Base-by-base conservation (phyloP, 768 basidiomycete species). In the Rhizopogon sp. region DNA sequence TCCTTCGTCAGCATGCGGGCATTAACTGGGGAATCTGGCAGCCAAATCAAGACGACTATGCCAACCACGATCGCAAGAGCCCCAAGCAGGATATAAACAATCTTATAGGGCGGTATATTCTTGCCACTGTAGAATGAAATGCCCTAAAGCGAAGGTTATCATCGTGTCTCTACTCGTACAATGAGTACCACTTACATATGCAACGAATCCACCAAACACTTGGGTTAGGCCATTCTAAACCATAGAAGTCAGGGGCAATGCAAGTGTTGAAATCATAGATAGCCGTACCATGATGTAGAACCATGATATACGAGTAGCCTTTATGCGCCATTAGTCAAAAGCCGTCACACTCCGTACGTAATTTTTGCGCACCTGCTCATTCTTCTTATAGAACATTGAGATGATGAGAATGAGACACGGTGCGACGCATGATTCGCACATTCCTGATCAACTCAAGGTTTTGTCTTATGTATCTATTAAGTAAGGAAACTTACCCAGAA, bases 371-470 rank as follows among this genome's bases (percentile, higher is more conserved):
- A 75, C 79, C 72, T 86, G 83, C 60, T 85, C 84, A 50, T 82
- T 72, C 67, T 85, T 85, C 72, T 80, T 82, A 69, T 85, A 86
- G 62, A 85, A 86, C 79, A 84, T 83, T 9, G 81, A 79, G 41
- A 85, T 76, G 39, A 85, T 76, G 50, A 85, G 68, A 65, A 87
- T 81, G 35, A 86, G 70, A 59, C 76, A 81, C 0, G 85, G 85
- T 5, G 82, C 77, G 13, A 85, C 85, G 60, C 83, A 84, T 58
- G 76, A 77, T 65, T 87, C 85, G 62, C 80, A 80, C 84, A 85
- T 84, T 39, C 84, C 84, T 85, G 35, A 8, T 28, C 39, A 25
- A 22, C 42, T 39, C 8, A 16, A 44, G n/a, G 45, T 43, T 22
- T 22, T 6, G 14, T 22, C 5, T 22, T 37, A 14, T 37, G 8